Evolutionary conservation across 1,284 basidiomycete genomes (phyloP).

Genomic region (Peniophora sp.): DNA sequence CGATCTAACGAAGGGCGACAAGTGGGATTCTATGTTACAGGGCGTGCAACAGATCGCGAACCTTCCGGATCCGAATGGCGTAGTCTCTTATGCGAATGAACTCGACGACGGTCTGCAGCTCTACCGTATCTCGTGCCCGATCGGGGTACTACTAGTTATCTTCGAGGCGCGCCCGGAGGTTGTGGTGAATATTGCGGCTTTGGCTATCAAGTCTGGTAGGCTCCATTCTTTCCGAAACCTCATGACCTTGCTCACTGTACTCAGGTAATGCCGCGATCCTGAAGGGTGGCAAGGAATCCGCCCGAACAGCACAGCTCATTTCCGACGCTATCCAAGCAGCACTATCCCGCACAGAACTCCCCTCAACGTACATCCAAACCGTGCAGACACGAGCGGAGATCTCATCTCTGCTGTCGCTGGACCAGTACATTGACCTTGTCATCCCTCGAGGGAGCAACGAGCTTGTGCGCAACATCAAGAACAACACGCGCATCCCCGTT

Average conservation of each 20-base stretch:
- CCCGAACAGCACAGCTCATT: constrained; percentile 68
- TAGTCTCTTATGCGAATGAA: constrained; percentile 81
- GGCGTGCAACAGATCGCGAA: constrained; percentile 84
- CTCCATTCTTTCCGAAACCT: neutral
- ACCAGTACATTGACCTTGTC: constrained; percentile 93
- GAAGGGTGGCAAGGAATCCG: constrained; percentile 95
- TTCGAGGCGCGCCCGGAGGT: constrained; percentile 98
- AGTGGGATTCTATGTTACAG: constrained; percentile 92
- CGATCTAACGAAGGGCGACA: constrained; percentile 79
- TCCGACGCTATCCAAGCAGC: constrained; percentile 77
- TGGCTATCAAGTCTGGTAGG: constrained; percentile 94
- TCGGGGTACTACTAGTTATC: constrained; percentile 94
- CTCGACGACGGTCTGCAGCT: constrained; percentile 85
- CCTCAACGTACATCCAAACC: constrained; percentile 81
- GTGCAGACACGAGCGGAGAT: constrained; percentile 94
- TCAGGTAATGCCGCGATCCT: constrained; percentile 90
- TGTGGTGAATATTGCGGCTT: constrained; percentile 92
- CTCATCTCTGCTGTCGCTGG: constrained; percentile 77
- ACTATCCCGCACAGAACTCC: constrained; percentile 66
- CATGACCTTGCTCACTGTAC: neutral
- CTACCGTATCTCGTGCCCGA: constrained; percentile 93
- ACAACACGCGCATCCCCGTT: constrained; percentile 88
- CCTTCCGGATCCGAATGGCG: constrained; percentile 83
- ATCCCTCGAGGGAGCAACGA: constrained; percentile 94
- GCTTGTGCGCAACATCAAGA: constrained; percentile 86